A percentile compares a stretch with the other conserved stretches of the same genome.
Conservation (phyloP, 805 yeast species). For the Lipomyces yamanashiensis region DNA sequence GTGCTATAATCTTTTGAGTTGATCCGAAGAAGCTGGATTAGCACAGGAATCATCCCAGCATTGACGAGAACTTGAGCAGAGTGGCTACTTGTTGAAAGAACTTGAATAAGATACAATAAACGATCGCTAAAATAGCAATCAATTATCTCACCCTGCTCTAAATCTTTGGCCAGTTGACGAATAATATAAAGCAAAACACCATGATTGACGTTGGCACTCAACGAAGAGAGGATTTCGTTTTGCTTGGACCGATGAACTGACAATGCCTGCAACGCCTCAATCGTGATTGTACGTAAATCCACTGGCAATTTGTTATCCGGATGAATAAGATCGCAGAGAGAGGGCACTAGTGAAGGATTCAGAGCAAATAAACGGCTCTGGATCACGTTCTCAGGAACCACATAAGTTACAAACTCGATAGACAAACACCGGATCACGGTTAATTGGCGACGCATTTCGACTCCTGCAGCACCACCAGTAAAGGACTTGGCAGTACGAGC, state of each 20-base stretch:
- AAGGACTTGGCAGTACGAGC: constrained; percentile 76
- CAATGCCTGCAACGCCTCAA: constrained; percentile 70
- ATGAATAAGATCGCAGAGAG: constrained; percentile 71
- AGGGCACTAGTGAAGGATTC: constrained; percentile 71
- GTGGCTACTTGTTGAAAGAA: constrained; percentile 57
- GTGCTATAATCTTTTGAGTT: constrained; percentile 56
- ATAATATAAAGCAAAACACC: constrained; percentile 77
- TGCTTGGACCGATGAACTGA: constrained; percentile 72
- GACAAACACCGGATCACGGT: constrained; percentile 69
- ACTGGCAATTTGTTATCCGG: constrained; percentile 63
- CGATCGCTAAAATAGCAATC: constrained; percentile 56
- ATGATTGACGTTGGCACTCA: constrained; percentile 87
- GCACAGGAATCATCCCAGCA: constrained; percentile 74
- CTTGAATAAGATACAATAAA: constrained; percentile 65
- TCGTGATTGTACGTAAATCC: constrained; percentile 62
- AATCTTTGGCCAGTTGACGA: constrained; percentile 61
- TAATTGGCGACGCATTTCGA: constrained; percentile 61
- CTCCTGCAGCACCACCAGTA: constrained; percentile 59
- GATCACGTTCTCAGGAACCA: constrained; percentile 60
- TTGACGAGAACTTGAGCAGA: constrained; percentile 56
- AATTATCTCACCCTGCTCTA: constrained; percentile 49
- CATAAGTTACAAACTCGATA: constrained; percentile 64
- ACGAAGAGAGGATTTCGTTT: constrained; percentile 71
- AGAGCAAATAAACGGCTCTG: constrained; percentile 70
- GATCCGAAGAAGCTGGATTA: constrained; percentile 63